Conservation (phyloP, 768 basidiomycete genomes). For the Amanita rimosa region DNA sequence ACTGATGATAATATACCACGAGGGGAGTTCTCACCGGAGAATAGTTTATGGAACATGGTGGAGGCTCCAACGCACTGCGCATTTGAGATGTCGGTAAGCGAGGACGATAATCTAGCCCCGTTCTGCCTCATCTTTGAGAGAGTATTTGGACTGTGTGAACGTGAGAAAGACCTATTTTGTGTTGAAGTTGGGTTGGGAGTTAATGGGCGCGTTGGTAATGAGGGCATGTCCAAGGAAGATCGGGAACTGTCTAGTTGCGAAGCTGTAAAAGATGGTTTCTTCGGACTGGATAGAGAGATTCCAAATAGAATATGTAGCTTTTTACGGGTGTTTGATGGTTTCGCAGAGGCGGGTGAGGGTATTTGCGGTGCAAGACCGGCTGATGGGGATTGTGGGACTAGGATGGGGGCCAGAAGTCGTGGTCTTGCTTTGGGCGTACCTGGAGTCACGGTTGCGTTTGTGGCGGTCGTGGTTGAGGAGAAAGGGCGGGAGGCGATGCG, state of each 20-base stretch:
- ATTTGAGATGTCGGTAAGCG: neutral
- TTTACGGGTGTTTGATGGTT: slow-evolving; percentile 24
- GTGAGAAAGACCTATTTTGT: slow-evolving; percentile 17
- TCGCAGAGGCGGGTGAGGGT: slow-evolving; percentile 18
- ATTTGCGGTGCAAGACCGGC: neutral
- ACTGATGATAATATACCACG: neutral
- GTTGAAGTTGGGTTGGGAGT: slow-evolving; percentile 17
- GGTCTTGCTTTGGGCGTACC: slow-evolving; percentile 32
- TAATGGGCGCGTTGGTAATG: slow-evolving; percentile 6
- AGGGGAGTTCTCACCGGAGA: slow-evolving; percentile 16
- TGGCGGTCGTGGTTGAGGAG: slow-evolving; percentile 53
- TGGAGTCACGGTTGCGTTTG: slow-evolving; percentile 52
- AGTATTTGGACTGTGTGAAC: slow-evolving; percentile 21
- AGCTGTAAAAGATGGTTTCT: slow-evolving; percentile 23
- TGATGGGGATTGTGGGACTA: slow-evolving; percentile 11
- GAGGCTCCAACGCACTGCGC: slow-evolving; percentile 12
- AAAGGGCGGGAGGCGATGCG: slow-evolving; percentile 50
- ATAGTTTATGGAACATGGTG: slow-evolving; percentile 19
- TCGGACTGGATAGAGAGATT: slow-evolving; percentile 24
- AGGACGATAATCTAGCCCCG: slow-evolving; percentile 12
- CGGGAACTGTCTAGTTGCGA: slow-evolving; percentile 20
- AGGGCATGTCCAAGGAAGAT: slow-evolving; percentile 13
- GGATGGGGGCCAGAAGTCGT: slow-evolving; percentile 16
- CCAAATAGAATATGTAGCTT: slow-evolving; percentile 37
- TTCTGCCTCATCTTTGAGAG: slow-evolving; percentile 15